Evolutionary conservation across 75 land plant species (phyloP).

Genomic region (Picea glauca): DNA sequence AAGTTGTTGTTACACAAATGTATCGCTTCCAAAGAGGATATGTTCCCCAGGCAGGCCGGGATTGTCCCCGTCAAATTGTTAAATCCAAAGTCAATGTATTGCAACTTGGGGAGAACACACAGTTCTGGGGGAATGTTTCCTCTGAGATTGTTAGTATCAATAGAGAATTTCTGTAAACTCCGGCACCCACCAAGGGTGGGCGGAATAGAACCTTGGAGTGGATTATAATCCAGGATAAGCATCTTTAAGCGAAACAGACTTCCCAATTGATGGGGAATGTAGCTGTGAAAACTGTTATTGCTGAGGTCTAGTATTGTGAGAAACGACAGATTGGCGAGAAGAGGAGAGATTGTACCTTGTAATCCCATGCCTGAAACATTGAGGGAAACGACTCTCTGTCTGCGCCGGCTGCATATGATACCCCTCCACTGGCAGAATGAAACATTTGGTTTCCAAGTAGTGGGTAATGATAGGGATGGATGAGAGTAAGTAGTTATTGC

Average conservation of each 20-base stretch:
- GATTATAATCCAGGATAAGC: conserved; percentile 20
- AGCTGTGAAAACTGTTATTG: conserved; percentile 11
- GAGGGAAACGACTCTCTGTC: conserved; percentile 8
- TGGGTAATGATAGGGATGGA: too few relatives aligned
- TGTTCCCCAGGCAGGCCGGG: neutral
- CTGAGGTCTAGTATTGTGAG: conserved; percentile 12
- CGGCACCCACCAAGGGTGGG: neutral
- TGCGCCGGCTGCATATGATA: neutral
- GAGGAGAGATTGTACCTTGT: conserved; percentile 14
- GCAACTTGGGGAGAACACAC: neutral
- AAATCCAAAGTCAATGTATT: neutral
- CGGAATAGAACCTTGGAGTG: conserved; percentile 22
- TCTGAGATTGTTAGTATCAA: neutral
- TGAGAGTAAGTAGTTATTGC: neutral
- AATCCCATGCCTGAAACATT: conserved; percentile 9
- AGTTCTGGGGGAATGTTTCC: neutral
- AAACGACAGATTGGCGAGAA: neutral
- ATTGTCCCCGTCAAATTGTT: neutral
- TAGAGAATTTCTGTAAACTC: neutral
- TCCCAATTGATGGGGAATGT: conserved; percentile 7
- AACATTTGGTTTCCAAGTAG: neutral
- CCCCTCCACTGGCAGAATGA: conserved; percentile 4
- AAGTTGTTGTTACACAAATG: neutral
- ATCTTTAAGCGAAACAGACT: neutral
- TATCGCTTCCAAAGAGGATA: neutral